Evolutionary conservation across 2,329 filamentous ascomycete species (phyloP), one percentile per base, ranked within the genome.

Genomic region (Epichloe scottii): DNA sequence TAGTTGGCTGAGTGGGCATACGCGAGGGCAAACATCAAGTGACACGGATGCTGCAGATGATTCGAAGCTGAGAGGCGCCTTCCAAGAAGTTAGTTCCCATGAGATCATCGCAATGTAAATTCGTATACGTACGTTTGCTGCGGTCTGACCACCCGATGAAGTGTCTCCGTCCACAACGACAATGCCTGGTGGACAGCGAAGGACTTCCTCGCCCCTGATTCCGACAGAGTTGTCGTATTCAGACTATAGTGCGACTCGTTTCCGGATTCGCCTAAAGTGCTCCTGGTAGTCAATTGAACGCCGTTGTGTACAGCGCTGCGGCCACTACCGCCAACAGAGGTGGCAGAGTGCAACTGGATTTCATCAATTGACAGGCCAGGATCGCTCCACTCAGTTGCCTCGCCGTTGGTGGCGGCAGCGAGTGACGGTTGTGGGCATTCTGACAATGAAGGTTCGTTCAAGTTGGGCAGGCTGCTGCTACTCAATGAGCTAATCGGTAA

Each of bases 401-500:
- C 40, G 26, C 44, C 34, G 26, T 30, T 26, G 3, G 33, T 14
- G 1, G 15, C 23, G n/a, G 26, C 5, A 12, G n/a, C 38, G 5
- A 11, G 37, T 3, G 42, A 19, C 21, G 47, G 44, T 8, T 35
- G 51, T 21, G 54, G 45, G 40, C 43, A 53, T 21, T 55, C 47
- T 14, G 43, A 47, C 2, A 42, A 8, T 34, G 45, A 52, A 17
- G 48, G 49, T 35, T 55, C 50, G 11, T 39, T 51, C 37, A 54
- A 44, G 37, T 52, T 53, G 21, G 40, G 50, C 30, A 53, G 43
- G 14, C 46, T 50, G 14, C 46, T 50, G 19, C 37, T 34, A 4
- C 47, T 39, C 26, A 50, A 56, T 14, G 59, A 50, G 37, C 60
- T 58, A 46, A 65, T 58, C 14, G 63, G 56, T 52, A 62, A 65